Conservation (phyloP, 345 rosid genomes). For the Iberis pinnata region DNA sequence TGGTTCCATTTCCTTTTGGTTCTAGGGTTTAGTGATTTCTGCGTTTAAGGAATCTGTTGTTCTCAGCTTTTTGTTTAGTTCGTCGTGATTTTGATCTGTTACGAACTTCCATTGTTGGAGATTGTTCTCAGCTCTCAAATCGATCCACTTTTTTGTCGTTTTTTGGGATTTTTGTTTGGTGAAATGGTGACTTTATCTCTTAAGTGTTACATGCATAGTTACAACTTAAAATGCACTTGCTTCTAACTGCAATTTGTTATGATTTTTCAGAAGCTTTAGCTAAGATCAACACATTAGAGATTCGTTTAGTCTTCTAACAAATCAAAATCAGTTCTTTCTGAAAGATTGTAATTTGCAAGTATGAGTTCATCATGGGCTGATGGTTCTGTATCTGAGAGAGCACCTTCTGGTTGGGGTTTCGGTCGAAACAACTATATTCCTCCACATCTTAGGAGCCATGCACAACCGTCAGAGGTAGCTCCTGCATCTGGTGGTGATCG, state of each 20-base stretch:
- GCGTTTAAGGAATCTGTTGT: constrained; percentile 1
- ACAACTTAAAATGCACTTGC: constrained; percentile 10
- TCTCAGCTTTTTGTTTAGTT: constrained; percentile 20
- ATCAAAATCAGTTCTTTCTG: neutral
- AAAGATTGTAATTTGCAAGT: constrained; percentile 17
- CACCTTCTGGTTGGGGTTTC: constrained; percentile 28
- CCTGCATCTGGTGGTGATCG: constrained; percentile 48
- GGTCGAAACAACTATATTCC: constrained; percentile 58
- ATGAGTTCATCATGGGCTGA: constrained; percentile 95
- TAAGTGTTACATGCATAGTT: constrained; percentile 24
- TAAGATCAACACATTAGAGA: constrained; percentile 3
- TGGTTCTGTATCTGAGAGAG: constrained; percentile 78
- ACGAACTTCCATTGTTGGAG: constrained; percentile 10
- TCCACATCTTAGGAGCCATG: constrained; percentile 70
- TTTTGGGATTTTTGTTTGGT: constrained; percentile 9
- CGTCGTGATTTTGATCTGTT: constrained; percentile 16
- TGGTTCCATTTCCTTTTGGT: constrained; percentile 22
- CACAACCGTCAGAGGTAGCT: constrained; percentile 39
- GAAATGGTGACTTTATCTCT: constrained; percentile 6
- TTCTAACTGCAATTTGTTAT: constrained; percentile 9
- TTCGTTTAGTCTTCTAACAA: constrained; percentile 1
- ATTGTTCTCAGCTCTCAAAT: constrained; percentile 1
- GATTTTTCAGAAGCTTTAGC: constrained; percentile 21
- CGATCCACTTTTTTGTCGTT: constrained; percentile 12
- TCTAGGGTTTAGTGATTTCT: constrained; percentile 31